These are phyloP conservation scores for Pestalotiopsis sp. DNA, from an alignment of 2,329 filamentous ascomycete genomes.

Conservation along the genomic window DNA sequence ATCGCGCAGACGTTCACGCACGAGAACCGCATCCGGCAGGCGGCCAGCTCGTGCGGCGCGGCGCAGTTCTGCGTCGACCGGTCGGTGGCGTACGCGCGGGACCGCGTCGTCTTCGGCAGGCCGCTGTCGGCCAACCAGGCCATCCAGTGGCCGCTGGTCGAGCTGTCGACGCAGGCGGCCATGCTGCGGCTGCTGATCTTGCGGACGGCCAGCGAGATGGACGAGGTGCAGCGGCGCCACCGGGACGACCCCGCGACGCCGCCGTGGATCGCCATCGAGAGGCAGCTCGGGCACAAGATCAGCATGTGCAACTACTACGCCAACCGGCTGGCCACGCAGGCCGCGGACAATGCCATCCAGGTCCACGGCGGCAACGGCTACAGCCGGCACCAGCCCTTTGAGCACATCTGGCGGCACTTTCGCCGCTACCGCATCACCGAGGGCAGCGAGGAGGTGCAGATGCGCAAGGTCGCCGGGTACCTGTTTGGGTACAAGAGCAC, in stretches of 20 bases:
- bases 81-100: slow-evolving; percentile 57
- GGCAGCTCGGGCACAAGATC: slow-evolving; percentile 61
- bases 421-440: slow-evolving; percentile 65
- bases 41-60: slow-evolving; percentile 60
- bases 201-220: slow-evolving; percentile 65
- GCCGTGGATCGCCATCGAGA: slow-evolving; percentile 56
- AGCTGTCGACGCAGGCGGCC: slow-evolving; percentile 62
- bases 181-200: slow-evolving; percentile 64
- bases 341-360: slow-evolving; percentile 65
- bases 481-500: slow-evolving; percentile 66
- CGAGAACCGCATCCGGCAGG: slow-evolving; percentile 68
- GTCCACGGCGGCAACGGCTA: slow-evolving; percentile 64
- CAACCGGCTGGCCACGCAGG: slow-evolving; percentile 61
- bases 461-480: slow-evolving; percentile 65
- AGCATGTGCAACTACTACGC: slow-evolving; percentile 70
- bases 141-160: slow-evolving; percentile 66
- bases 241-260: slow-evolving; percentile 26
- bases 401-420: slow-evolving; percentile 69
- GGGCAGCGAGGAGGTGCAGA: slow-evolving; percentile 67
- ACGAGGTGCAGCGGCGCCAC: slow-evolving; percentile 45
- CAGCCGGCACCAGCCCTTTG: slow-evolving; percentile 60
- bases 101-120: slow-evolving; percentile 57
- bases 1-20: slow-evolving; percentile 68
- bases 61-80: slow-evolving; percentile 62
- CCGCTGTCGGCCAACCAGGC: slow-evolving; percentile 62